Base-by-base conservation (phyloP, 169 alveolate genomes). In the Eimeria maxima region DNA sequence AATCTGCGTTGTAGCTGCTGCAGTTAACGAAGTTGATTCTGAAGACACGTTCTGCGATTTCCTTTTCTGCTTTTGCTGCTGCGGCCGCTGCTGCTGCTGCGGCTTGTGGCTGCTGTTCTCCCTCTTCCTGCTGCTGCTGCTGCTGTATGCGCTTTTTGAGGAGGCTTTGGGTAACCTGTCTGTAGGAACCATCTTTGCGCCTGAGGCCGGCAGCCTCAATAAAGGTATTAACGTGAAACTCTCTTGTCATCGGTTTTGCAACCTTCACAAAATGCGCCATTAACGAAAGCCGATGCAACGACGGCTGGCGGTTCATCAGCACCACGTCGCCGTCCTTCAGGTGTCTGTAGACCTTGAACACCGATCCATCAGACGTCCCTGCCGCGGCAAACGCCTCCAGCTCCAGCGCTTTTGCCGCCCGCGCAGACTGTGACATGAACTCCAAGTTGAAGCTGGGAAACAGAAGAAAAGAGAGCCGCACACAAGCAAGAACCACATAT, bases 1-100 rank as follows among this genome's bases (percentile, higher is more conserved):
- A 99, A 97, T 99, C 99, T 0, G 99, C 99, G 97, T 99, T 99
- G 98, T 99, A 99, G 33, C 99, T 98, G 96, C 99, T 98, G 97
- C 99, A 99, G 96, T 99, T 99, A 44, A 99, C 99, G 97, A 99
- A 99, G 97, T 99, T 99, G 97, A 69, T 69, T 8, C 47, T 7
- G 60, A 29, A 29, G 14, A 44, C 86, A 4, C 47, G 86, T 74
- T 38, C 57, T 38, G 87, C 57, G 16, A 44, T 38, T 74, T 29
- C 87, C 14, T 24, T 44, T 74, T 24, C 87, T 29, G 63, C 87
- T 22, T 20, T 44, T 74, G 63, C 87, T 74, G 53, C 87, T 38
- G 87, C 87, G 0, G 80, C 86, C 14, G 86, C 86, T 38, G 63
- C 86, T 24, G 74, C 57, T 53, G 60, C 60, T 53, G 60, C 60